A percentile compares a stretch with the other conserved stretches of the same genome.
Evolutionary conservation across 768 basidiomycete species (phyloP).

Genomic region (Candolleomyces aberdarensis): DNA sequence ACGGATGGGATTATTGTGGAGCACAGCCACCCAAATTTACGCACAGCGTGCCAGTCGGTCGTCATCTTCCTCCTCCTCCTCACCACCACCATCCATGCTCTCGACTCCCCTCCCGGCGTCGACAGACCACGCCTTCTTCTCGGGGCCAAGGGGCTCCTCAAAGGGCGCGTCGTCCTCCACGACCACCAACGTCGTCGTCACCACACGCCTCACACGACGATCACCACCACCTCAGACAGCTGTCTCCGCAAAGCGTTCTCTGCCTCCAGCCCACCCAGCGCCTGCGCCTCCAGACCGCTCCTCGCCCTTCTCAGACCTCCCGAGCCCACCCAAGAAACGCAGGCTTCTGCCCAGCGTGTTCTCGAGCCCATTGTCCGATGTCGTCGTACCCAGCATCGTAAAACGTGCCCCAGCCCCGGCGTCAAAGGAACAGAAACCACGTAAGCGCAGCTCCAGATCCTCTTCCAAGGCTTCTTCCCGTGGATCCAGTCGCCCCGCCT

Average conservation of each 20-base stretch:
- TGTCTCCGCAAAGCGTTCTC: background rate
- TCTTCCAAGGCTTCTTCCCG: constrained; percentile 40
- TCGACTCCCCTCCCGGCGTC: constrained; percentile 7
- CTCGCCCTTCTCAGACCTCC: constrained; percentile 26
- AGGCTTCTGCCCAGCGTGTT: constrained; percentile 22
- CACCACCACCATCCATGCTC: constrained; percentile 18
- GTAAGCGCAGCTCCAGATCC: constrained; percentile 26
- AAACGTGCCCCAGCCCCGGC: constrained; percentile 34
- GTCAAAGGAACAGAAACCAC: constrained; percentile 21
- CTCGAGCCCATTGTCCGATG: constrained; percentile 6
- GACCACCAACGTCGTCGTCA: constrained; percentile 9
- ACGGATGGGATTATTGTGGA: background rate
- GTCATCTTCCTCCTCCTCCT: background rate
- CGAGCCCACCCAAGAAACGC: constrained; percentile 28
- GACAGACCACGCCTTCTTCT: constrained; percentile 18
- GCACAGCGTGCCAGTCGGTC: background rate
- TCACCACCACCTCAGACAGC: background rate
- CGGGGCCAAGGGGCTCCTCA: background rate
- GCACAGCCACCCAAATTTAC: constrained; percentile 14
- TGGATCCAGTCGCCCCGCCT: constrained; percentile 38
- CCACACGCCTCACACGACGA: constrained; percentile 5
- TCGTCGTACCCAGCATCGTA: constrained; percentile 32
- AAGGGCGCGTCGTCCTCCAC: constrained; percentile 16
- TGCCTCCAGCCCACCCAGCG: constrained; percentile 13
- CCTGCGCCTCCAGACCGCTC: constrained; percentile 20